Evolutionary conservation across 208 protist species (phyloP), one percentile per base, ranked within the genome.

Genomic region (Leishmania lainsoni): DNA sequence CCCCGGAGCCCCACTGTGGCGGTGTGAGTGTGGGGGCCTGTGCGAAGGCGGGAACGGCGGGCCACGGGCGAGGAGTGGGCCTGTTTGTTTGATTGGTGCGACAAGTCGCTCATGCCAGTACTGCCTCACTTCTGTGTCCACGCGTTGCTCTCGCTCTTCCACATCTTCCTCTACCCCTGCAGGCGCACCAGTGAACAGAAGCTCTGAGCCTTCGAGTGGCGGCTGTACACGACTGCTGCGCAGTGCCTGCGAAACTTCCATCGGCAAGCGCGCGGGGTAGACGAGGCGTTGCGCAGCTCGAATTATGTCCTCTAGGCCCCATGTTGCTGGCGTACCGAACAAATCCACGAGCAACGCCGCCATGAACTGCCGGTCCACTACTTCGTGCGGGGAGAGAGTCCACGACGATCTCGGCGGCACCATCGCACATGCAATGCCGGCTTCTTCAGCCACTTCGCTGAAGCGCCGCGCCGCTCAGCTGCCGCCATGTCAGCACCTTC

Each of bases 81-180:
- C 69, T 52, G 26, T 39, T 14, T 22, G 74, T 3, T 35, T 42
- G 39, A 20, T 35, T 9, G 54, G 39, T 76, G 74, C 32, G 56
- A n/a, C 74, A 29, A 85, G 81, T 56, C 81, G 76, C 26, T 69
- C 45, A 29, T 56, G 54, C 81, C 81, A 85, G 63, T 85, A 81
- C 35, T 63, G 54, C 32, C 70, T 42, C 29, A 42, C 12, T 26
- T 49, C 59, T 0, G 72, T 58, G 42, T 42, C 20, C 35, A 45
- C 22, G 6, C 69, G 69, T 32, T 77, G 70, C 45, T 70, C 66
- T 14, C 58, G 59, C n/a, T 51, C 26, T 4, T 48, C 56, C 26
- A 14, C 56, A n/a, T 39, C 39, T 16, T 74, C 63, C 42, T 63
- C 49, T 70, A 45, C 69, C 16, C 10, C 4, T 20, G 20, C 56